Evolutionary conservation across 192 early-diverging fungal species (phyloP), one percentile per base, ranked within the genome.

Genomic region (Coemansia sp.): DNA sequence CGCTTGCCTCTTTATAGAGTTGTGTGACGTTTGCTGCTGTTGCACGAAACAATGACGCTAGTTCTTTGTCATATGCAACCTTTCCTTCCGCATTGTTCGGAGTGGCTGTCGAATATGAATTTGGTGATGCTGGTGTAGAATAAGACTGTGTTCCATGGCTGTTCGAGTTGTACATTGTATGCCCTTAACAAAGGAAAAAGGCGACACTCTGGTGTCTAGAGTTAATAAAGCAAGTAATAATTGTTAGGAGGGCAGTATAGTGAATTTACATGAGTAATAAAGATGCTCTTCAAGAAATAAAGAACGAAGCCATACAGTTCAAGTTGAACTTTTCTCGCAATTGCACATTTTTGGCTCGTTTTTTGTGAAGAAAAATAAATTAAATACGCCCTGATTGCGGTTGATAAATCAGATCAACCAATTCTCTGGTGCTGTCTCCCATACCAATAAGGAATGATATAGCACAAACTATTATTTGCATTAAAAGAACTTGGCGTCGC

Each of bases 11-110:
- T 37, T 72, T 75, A 70, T 75, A 81, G 0, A 81, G 63, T 66
- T 81, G 78, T 31, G 78, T 81, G 23, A 81, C 78, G 62, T 81
- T 81, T 28, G 78, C 78, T 10, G 78, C 78, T 1, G 78, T 72
- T 23, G 78, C 69, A 46, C 78, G 65, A 33, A 81, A 81, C 60
- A 81, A 56, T 30, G 78, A 45, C 4, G 72, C 72, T 21, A 81
- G 37, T 26, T 81, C 78, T 29, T 59, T 68, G 73, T 81, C 78
- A 26, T 68, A 70, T 8, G 70, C 21, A 5, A 66, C 20, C 43
- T 70, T 69, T 18, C 61, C 66, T 4, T 81, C 78, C 7, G 56
- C n/a, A 26, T 5, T 53, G 15, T 62, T 46, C 40, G 58, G 66
- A 15, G 68, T 21, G 15, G 23, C 67, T 40, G 28, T 58, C 23